Conservation (phyloP, 78 protist species). For the Guillardia theta region DNA sequence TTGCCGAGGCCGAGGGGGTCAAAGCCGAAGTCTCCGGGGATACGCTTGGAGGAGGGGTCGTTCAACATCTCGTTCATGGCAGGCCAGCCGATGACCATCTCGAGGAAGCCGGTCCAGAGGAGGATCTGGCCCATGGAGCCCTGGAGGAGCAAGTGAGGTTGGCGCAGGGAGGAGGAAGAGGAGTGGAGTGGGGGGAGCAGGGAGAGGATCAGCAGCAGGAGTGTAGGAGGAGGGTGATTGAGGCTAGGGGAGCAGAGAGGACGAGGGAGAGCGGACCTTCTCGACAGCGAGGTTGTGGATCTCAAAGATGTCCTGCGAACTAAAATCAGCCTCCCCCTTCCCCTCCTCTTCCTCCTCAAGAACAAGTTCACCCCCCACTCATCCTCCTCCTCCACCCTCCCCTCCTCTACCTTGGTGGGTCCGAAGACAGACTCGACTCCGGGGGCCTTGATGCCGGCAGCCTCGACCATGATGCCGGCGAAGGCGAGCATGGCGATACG, state of each 20-base stretch:
- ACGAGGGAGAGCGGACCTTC: no score
- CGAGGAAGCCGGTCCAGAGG: neutral
- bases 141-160: no score
- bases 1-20: constrained; percentile 2
- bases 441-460: neutral
- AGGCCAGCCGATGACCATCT: neutral
- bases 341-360: neutral
- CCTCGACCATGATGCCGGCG: constrained; percentile 5
- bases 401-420: neutral
- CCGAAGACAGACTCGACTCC: neutral
- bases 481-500: neutral
- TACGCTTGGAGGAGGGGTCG: neutral
- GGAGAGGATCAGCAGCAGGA: no score
- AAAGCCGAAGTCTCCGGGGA: neutral
- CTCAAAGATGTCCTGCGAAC: neutral
- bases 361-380: neutral
- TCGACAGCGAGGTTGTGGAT: neutral
- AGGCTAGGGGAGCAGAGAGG: no score
- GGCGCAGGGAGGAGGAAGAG: no score
- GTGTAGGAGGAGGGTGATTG: no score
- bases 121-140: constrained; percentile 25
- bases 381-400: no score
- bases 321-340: neutral
- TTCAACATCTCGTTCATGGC: neutral
- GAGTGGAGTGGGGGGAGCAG: no score